A percentile compares a stretch with the other conserved stretches of the same genome.
These are phyloP conservation scores for Candida michaelii DNA, from an alignment of 805 yeast genomes.

Conservation along the genomic window DNA sequence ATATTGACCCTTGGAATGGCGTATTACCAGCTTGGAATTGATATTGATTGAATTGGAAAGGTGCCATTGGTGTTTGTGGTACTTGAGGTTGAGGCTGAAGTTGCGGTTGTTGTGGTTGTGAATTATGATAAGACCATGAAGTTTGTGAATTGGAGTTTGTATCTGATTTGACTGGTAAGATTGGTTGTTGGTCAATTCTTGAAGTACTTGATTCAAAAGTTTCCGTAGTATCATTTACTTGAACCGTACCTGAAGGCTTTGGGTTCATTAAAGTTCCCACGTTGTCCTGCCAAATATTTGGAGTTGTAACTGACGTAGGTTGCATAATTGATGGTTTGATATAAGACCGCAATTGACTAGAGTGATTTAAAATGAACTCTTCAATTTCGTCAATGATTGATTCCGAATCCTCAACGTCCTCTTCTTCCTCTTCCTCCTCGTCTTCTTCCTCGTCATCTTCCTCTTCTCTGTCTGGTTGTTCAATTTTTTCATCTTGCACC, in stretches of 20 bases:
- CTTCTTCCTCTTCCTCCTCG: slow-evolving; percentile 4
- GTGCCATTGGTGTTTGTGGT: slow-evolving; percentile 10
- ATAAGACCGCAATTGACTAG: slow-evolving; percentile 24
- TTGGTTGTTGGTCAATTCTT: not conserved
- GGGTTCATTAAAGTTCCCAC: slow-evolving; percentile 5
- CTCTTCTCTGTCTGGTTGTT: slow-evolving; percentile 6
- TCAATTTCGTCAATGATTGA: slow-evolving; percentile 38
- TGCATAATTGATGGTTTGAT: slow-evolving; percentile 5
- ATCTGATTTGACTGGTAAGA: slow-evolving; percentile 1
- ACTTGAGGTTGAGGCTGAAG: too few relatives aligned
- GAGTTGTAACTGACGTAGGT: slow-evolving; percentile 2
- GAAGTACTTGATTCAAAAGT: not conserved
- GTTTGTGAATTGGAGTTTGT: not conserved
- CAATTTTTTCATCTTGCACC: not conserved
- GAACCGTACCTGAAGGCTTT: not conserved
- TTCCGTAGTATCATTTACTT: slow-evolving; percentile 1
- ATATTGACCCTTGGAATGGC: slow-evolving; percentile 1
- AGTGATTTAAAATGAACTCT: slow-evolving; percentile 33
- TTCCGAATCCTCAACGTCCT: slow-evolving; percentile 1
- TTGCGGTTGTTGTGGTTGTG: not conserved
- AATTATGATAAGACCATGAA: not conserved
- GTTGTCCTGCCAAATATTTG: slow-evolving; percentile 7
- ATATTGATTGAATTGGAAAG: slow-evolving; percentile 3
- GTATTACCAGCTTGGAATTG: slow-evolving; percentile 11
- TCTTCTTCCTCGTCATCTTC: slow-evolving; percentile 7